These are phyloP conservation scores for Amanita pallidorosea DNA, from an alignment of 768 basidiomycete species.

Conservation along the genomic window DNA sequence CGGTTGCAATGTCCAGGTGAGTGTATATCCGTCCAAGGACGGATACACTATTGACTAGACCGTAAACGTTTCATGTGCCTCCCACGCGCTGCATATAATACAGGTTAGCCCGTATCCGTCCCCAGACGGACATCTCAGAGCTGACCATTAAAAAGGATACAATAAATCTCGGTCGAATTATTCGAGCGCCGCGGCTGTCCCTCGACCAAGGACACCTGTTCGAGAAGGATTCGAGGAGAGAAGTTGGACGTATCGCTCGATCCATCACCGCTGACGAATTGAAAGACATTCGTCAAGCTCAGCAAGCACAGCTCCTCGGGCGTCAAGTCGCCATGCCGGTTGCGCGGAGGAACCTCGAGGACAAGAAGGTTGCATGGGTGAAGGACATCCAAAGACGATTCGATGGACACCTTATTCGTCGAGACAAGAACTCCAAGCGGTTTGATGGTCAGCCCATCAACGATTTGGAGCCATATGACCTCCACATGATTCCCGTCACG, in stretches of 20 bases:
- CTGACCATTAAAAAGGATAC: no score
- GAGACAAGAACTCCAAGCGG: neutral
- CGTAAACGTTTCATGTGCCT: no score
- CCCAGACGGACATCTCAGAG: no score
- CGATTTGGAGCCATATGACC: neutral
- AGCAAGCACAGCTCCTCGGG: neutral
- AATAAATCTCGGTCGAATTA: neutral
- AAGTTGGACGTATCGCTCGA: neutral
- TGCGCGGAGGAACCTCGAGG: rapidly evolving
- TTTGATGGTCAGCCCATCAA: neutral
- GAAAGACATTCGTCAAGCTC: neutral
- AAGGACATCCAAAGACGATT: neutral
- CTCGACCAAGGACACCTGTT: neutral
- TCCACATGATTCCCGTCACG: no score
- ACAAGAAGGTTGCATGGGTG: neutral
- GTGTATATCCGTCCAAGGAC: neutral
- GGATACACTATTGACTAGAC: no score
- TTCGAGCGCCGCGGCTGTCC: neutral
- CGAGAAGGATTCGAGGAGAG: neutral
- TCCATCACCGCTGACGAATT: neutral
- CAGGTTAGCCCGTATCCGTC: no score
- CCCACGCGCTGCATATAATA: no score
- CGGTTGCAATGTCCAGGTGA: neutral
- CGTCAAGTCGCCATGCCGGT: neutral
- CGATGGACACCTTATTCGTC: neutral